phyloP scores from a whole-genome alignment of 2,329 filamentous ascomycete genomes.

The Lojkania enalia region DNA sequence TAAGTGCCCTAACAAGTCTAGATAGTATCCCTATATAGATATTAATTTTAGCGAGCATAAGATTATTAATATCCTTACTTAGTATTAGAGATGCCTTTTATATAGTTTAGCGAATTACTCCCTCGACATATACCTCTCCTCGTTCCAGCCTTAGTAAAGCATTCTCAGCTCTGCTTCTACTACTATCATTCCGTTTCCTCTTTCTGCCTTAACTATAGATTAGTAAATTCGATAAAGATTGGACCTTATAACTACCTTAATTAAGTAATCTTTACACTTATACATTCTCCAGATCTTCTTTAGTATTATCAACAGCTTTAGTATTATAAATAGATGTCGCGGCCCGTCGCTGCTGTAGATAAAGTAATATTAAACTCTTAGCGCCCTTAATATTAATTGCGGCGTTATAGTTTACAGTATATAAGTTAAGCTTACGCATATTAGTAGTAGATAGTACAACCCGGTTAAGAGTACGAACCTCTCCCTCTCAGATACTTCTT shows the following conservation, averaged over 20 bases:
- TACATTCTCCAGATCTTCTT: constrained; percentile 20
- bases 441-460: constrained; percentile 14
- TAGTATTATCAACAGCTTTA: constrained; percentile 16
- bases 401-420: constrained; percentile 15
- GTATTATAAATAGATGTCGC: constrained; percentile 15
- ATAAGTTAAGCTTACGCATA: constrained; percentile 15
- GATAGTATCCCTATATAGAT: constrained; percentile 8
- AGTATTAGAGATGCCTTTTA: constrained; percentile 15
- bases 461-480: constrained; percentile 17
- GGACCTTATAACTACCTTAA: constrained; percentile 12
- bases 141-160: constrained; percentile 11
- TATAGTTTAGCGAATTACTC: constrained; percentile 14
- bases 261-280: constrained; percentile 11
- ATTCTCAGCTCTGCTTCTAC: constrained; percentile 9
- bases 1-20: background rate
- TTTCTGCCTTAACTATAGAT: constrained; percentile 13
- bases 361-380: constrained; percentile 19
- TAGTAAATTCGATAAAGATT: constrained; percentile 13
- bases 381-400: constrained; percentile 17
- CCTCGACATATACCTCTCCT: constrained; percentile 14
- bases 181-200: constrained; percentile 11
- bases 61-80: constrained; percentile 14
- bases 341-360: constrained; percentile 12
- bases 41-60: constrained; percentile 10
- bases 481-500: constrained; percentile 14